These are phyloP conservation scores for Daedaleopsis nitida DNA, from an alignment of 768 basidiomycete species.

Conservation along the genomic window DNA sequence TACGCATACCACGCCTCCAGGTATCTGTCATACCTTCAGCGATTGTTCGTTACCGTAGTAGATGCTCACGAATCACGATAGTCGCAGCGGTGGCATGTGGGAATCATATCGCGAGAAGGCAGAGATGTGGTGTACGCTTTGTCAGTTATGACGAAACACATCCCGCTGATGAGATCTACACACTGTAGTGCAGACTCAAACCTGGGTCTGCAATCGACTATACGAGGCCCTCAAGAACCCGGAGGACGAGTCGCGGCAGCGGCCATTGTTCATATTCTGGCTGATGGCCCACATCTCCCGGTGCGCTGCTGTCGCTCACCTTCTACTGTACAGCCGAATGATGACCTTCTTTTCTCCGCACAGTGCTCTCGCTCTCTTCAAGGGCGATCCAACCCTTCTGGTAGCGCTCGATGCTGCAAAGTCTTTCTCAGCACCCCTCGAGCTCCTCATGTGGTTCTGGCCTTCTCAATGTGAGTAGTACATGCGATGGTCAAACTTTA, in stretches of 20 bases:
- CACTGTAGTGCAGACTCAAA: neutral
- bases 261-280: slow-evolving; percentile 69
- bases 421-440: slow-evolving; percentile 55
- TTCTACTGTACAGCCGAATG: too few species aligned
- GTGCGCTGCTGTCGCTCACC: slow-evolving; percentile 30
- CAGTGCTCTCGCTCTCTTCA: slow-evolving; percentile 61
- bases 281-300: slow-evolving; percentile 70
- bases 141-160: neutral
- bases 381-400: slow-evolving; percentile 54
- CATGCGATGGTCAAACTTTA: too few species aligned
- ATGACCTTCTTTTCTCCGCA: neutral
- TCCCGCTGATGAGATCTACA: slow-evolving; percentile 41
- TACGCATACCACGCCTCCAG: slow-evolving; percentile 59
- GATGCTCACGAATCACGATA: neutral
- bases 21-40: slow-evolving; percentile 36
- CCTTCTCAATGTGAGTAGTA: slow-evolving; percentile 55
- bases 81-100: slow-evolving; percentile 18
- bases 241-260: slow-evolving; percentile 59
- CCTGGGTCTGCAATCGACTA: neutral
- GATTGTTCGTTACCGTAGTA: too few species aligned
- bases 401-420: slow-evolving; percentile 64
- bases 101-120: slow-evolving; percentile 25
- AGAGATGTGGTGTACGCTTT: slow-evolving; percentile 24
- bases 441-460: slow-evolving; percentile 63
- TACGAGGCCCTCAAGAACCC: slow-evolving; percentile 44